These are phyloP conservation scores for Coccomyxa sp. DNA, from an alignment of 139 green algal genomes.

Conservation along the genomic window DNA sequence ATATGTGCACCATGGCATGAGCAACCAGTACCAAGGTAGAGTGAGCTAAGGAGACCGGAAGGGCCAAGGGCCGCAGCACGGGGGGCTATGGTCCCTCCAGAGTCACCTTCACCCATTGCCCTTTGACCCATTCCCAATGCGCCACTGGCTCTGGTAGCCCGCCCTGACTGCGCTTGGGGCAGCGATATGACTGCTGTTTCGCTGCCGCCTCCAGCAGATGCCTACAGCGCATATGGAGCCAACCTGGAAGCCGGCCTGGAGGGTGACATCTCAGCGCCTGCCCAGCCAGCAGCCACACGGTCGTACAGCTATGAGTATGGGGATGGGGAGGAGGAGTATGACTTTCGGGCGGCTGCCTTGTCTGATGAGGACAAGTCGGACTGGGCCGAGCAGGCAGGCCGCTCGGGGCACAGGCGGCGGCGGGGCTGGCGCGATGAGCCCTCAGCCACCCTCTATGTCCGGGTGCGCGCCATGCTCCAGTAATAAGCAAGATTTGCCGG, in stretches of 20 bases:
- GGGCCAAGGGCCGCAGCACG: neutral
- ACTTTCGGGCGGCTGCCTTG: neutral
- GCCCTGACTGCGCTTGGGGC: neutral
- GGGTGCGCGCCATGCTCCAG: neutral
- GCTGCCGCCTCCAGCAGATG: neutral
- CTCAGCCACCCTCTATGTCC: neutral
- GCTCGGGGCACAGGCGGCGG: neutral
- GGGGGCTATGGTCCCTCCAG: neutral
- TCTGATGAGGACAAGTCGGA: neutral
- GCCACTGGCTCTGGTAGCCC: neutral
- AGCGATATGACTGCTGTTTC: neutral
- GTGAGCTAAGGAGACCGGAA: no score
- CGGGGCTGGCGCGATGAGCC: neutral
- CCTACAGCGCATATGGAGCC: neutral
- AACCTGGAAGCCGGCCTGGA: constrained; percentile 4
- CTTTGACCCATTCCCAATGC: neutral
- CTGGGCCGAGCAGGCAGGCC: neutral
- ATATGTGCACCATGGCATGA: no score
- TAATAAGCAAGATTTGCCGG: no score
- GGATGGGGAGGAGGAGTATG: neutral
- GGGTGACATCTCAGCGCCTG: neutral
- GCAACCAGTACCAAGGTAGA: no score
- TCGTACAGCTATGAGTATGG: neutral
- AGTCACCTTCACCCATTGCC: neutral
- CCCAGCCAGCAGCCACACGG: neutral